phyloP scores from a whole-genome alignment of 2,329 filamentous ascomycete genomes.

The Aschersonia sp. region DNA sequence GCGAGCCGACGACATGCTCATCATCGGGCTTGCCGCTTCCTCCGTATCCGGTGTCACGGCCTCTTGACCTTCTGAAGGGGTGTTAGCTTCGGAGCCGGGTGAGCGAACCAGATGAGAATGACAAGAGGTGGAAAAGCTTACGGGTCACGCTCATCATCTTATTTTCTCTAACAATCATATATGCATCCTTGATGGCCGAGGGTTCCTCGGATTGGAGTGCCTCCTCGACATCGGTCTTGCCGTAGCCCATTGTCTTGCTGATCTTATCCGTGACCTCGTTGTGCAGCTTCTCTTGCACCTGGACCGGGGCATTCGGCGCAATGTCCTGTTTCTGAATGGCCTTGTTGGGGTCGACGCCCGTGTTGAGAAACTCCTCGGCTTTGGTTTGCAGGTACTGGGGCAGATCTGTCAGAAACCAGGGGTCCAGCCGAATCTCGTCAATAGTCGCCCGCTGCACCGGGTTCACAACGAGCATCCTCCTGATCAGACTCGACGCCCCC shows the following conservation, averaged over 20 bases:
- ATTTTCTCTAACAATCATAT: slow-evolving; percentile 94
- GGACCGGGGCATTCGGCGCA: slow-evolving; percentile 61
- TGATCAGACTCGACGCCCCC: slow-evolving; percentile 70
- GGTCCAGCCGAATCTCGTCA: slow-evolving; percentile 79
- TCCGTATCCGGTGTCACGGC: slow-evolving; percentile 19
- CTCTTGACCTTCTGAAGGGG: slow-evolving; percentile 17
- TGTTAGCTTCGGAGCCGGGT: slow-evolving; percentile 10
- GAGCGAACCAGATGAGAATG: slow-evolving; percentile 2
- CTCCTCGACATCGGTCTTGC: slow-evolving; percentile 86
- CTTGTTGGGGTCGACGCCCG: slow-evolving; percentile 85
- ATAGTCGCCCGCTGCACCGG: slow-evolving; percentile 90
- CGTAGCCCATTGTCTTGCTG: slow-evolving; percentile 96
- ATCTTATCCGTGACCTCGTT: slow-evolving; percentile 89
- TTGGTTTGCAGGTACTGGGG: slow-evolving; percentile 77
- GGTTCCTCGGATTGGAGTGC: slow-evolving; percentile 84
- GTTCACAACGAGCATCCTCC: slow-evolving; percentile 89
- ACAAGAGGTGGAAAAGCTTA: slow-evolving; percentile 40
- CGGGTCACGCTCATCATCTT: slow-evolving; percentile 92
- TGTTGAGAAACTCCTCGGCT: slow-evolving; percentile 83
- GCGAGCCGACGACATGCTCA: slow-evolving; percentile 39
- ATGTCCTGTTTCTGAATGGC: slow-evolving; percentile 74
- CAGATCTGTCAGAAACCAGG: slow-evolving; percentile 84
- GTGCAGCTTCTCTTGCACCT: slow-evolving; percentile 79
- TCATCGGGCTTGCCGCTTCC: slow-evolving; percentile 31
- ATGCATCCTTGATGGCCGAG: slow-evolving; percentile 96